Conservation (phyloP, 345 rosid genomes). For the Rhizophora apiculata region DNA sequence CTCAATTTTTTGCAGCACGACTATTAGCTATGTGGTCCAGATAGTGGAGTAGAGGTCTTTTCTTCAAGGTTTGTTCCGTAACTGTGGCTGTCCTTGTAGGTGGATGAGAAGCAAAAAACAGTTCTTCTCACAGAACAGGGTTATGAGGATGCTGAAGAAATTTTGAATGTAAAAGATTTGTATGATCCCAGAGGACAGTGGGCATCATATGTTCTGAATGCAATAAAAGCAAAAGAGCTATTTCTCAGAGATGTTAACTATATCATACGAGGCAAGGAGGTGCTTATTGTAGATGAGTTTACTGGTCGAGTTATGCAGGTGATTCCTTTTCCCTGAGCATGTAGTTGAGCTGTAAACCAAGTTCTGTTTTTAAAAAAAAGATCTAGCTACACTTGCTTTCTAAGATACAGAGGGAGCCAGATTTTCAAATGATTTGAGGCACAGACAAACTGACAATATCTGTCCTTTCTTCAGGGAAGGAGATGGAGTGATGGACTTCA, state of each 20-base stretch:
- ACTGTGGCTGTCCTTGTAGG: slow-evolving; percentile 45
- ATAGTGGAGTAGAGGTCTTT: not conserved
- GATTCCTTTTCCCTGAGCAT: slow-evolving; percentile 12
- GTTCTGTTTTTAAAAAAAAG: too few relatives aligned
- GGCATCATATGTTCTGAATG: slow-evolving; percentile 90
- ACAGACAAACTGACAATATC: too few relatives aligned
- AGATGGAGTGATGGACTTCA: slow-evolving; percentile 99
- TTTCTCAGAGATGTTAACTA: slow-evolving; percentile 95
- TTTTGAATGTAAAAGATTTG: slow-evolving; percentile 82
- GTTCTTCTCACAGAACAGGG: slow-evolving; percentile 96
- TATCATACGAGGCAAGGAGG: slow-evolving; percentile 89
- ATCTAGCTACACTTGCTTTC: too few relatives aligned
- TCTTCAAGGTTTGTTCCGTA: slow-evolving; percentile 3
- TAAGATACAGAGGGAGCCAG: not conserved
- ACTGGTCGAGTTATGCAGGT: slow-evolving; percentile 99
- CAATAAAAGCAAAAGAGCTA: slow-evolving; percentile 90
- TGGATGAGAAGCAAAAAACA: slow-evolving; percentile 91
- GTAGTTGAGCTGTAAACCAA: not conserved
- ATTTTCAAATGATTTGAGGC: not conserved
- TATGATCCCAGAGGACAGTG: slow-evolving; percentile 98
- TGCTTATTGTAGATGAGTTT: slow-evolving; percentile 94
- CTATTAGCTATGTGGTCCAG: not conserved
- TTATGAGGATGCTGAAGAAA: slow-evolving; percentile 95
- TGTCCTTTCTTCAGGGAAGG: slow-evolving; percentile 56
- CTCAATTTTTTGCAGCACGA: slow-evolving; percentile 1